phyloP scores from a whole-genome alignment of 805 yeast genomes.

The Saccharomycopsis sp. region DNA sequence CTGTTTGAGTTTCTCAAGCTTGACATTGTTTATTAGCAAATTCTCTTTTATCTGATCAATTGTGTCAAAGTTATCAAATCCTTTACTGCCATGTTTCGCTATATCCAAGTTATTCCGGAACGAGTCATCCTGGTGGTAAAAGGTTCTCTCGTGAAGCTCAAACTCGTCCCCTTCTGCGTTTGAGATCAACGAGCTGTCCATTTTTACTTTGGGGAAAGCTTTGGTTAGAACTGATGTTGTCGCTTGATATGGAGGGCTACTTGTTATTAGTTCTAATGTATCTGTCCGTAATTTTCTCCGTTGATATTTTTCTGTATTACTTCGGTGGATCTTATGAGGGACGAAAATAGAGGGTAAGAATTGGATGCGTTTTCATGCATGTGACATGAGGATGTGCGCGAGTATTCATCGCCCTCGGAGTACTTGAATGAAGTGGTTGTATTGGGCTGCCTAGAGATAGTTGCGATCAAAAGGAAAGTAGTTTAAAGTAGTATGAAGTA shows the following conservation, averaged over 20 bases:
- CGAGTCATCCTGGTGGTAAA: constrained; percentile 13
- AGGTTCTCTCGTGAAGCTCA: not conserved
- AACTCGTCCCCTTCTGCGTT: not conserved
- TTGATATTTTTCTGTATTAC: not conserved
- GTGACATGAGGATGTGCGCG: not conserved
- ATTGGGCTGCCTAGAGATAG: not conserved
- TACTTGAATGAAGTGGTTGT: too few relatives aligned
- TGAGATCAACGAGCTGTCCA: not conserved
- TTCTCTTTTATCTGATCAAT: constrained; percentile 68
- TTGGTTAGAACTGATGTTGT: too few relatives aligned
- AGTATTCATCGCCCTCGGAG: too few relatives aligned
- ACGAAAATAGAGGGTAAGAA: too few relatives aligned
- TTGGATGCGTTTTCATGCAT: not conserved
- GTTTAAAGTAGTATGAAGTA: too few relatives aligned
- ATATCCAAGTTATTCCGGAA: constrained; percentile 24
- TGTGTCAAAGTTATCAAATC: constrained; percentile 57
- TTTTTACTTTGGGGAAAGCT: not conserved
- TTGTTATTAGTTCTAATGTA: too few relatives aligned
- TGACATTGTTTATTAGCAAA: constrained; percentile 36
- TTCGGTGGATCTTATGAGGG: too few relatives aligned
- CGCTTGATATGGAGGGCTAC: too few relatives aligned
- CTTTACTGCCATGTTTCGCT: constrained; percentile 29
- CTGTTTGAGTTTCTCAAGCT: constrained; percentile 7
- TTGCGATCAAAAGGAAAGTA: not conserved
- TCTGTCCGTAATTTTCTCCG: not conserved